Evolutionary conservation across 306 rosid genomes (phyloP).

Genomic region (Vigna mungo): DNA sequence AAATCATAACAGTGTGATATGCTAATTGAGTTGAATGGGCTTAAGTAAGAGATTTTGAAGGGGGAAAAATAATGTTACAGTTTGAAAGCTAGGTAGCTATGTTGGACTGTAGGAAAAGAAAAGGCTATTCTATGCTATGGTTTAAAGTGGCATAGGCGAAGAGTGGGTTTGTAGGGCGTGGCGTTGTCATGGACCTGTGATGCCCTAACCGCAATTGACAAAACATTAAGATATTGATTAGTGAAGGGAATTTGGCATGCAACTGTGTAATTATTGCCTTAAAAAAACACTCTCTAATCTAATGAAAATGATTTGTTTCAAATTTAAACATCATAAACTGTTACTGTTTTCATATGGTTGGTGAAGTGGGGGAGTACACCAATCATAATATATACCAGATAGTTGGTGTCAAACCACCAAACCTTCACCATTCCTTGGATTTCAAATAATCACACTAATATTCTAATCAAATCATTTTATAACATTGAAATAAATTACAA

Average conservation of each 20-base stretch:
- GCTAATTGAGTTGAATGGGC: conserved; percentile 64
- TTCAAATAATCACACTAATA: conserved; percentile 46
- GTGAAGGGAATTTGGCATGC: conserved; percentile 50
- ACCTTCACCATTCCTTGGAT: conserved; percentile 51
- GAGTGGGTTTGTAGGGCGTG: conserved; percentile 62
- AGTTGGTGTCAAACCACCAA: conserved; percentile 68
- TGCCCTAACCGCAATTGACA: conserved; percentile 44
- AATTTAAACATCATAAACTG: conserved; percentile 37
- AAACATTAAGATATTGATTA: conserved; percentile 42
- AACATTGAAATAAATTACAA: too few species aligned
- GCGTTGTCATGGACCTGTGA: conserved; percentile 48
- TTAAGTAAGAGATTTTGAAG: conserved; percentile 52
- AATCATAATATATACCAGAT: conserved; percentile 53
- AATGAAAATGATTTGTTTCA: conserved; percentile 49
- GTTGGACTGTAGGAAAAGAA: conserved; percentile 69
- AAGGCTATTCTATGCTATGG: conserved; percentile 74
- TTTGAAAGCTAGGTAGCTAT: conserved; percentile 52
- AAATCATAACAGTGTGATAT: conserved; percentile 80
- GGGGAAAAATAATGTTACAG: conserved; percentile 20
- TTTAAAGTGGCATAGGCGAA: conserved; percentile 56
- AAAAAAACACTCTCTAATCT: conserved; percentile 42
- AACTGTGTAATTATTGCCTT: conserved; percentile 47
- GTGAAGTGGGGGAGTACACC: conserved; percentile 60
- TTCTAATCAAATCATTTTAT: too few species aligned
- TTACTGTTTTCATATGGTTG: conserved; percentile 50